A percentile compares a stretch with the other conserved stretches of the same genome.
Evolutionary conservation across 2,329 filamentous ascomycete species (phyloP).

Genomic region (Botryotinia narcissicola): DNA sequence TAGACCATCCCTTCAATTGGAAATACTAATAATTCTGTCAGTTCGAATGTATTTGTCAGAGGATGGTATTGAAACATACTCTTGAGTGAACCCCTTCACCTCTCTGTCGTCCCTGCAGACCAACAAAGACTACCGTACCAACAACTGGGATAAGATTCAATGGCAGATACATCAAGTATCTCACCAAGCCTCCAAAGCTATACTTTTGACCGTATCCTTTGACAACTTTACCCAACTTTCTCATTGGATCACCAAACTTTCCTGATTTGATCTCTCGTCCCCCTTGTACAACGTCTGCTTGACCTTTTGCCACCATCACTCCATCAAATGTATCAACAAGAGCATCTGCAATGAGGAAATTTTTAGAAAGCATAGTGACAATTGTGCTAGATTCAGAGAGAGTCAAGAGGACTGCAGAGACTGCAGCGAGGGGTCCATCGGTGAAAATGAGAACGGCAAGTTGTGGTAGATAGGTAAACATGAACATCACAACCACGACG

Average conservation of each 20-base stretch:
- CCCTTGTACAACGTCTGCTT: constrained; percentile 63
- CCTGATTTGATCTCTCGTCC: constrained; percentile 70
- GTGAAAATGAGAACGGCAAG: constrained; percentile 78
- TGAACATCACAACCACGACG: constrained; percentile 79
- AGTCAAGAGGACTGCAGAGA: constrained; percentile 68
- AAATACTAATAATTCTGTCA: constrained; percentile 64
- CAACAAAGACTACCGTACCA: constrained; percentile 77
- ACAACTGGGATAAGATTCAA: constrained; percentile 91
- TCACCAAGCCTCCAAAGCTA: constrained; percentile 62
- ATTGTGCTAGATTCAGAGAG: constrained; percentile 60
- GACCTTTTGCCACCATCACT: constrained; percentile 53
- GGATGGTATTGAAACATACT: constrained; percentile 42
- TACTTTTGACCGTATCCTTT: constrained; percentile 58
- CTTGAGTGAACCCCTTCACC: constrained; percentile 49
- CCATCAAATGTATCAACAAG: constrained; percentile 89
- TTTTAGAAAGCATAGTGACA: constrained; percentile 57
- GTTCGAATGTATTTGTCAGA: not conserved
- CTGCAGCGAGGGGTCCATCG: constrained; percentile 76
- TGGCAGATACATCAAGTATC: constrained; percentile 71
- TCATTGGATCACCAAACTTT: constrained; percentile 50
- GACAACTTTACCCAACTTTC: constrained; percentile 54
- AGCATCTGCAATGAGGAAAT: constrained; percentile 76
- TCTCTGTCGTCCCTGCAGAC: constrained; percentile 61
- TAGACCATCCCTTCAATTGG: constrained; percentile 81
- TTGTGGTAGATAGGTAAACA: constrained; percentile 83